Percentiles rank a stretch among this genome's conserved stretches.
Evolutionary conservation across 225 moss, liverwort and hornwort species (phyloP).

Genomic region (Pseudoscleropodium purum): DNA sequence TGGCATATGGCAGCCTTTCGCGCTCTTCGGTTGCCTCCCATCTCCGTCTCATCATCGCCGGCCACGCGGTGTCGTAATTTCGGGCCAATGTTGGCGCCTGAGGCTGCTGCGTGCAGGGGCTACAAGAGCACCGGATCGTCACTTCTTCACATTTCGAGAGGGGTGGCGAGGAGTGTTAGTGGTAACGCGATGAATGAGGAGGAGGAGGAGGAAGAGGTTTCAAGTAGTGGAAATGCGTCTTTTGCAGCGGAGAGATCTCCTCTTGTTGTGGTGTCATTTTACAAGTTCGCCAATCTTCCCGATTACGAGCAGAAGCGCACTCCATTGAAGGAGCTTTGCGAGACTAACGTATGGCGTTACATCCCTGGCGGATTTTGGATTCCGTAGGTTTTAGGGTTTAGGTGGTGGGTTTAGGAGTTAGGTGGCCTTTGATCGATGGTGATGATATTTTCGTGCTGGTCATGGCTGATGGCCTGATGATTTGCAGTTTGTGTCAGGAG

Average conservation of each 20-base stretch:
- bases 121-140: background rate
- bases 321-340: conserved; percentile 69
- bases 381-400: background rate
- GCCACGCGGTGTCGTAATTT: background rate
- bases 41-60: background rate
- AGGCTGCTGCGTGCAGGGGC: background rate
- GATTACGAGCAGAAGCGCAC: conserved; percentile 59
- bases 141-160: background rate
- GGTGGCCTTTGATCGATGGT: background rate
- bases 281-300: conserved; percentile 69
- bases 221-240: background rate
- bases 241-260: background rate
- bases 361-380: background rate
- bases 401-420: background rate
- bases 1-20: conserved; percentile 7
- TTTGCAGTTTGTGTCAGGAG: conserved; percentile 84
- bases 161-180: background rate
- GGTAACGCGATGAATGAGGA: background rate
- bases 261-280: conserved; percentile 76
- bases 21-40: background rate
- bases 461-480: conserved; percentile 23
- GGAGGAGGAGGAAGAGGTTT: background rate
- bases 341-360: conserved; percentile 47
- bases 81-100: background rate
- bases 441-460: background rate